These are phyloP conservation scores for Coprinopsis marcescibilis DNA, from an alignment of 768 basidiomycete genomes.

Conservation along the genomic window DNA sequence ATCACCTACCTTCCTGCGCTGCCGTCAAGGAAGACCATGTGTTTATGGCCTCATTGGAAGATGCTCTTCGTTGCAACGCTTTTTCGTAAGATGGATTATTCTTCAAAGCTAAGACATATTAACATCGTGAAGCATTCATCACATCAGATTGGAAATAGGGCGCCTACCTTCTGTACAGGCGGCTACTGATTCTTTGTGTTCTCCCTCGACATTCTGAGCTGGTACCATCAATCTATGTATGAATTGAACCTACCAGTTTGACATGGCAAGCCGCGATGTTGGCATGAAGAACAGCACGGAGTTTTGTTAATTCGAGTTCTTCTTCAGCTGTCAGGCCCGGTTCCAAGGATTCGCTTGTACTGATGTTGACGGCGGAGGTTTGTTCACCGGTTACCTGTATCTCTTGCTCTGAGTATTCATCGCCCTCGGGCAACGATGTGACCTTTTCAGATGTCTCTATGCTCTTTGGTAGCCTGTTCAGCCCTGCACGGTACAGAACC, in stretches of 20 bases:
- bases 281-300: constrained; percentile 69
- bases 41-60: constrained; percentile 72
- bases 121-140: background rate
- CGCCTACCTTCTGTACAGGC: constrained; percentile 70
- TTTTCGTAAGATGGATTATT: constrained; percentile 86
- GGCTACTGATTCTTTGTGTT: constrained; percentile 73
- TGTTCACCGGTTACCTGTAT: background rate
- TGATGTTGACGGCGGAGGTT: background rate
- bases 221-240: constrained; percentile 4
- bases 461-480: constrained; percentile 59
- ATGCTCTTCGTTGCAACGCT: constrained; percentile 83
- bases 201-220: constrained; percentile 40
- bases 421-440: constrained; percentile 6
- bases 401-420: background rate
- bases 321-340: constrained; percentile 12
- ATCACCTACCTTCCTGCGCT: constrained; percentile 71
- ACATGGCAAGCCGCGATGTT: constrained; percentile 86
- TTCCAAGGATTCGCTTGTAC: constrained; percentile 13
- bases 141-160: background rate
- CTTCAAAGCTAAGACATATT: constrained; percentile 52
- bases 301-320: constrained; percentile 7
- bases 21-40: constrained; percentile 80
- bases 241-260: constrained; percentile 53
- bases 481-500: constrained; percentile 59
- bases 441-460: constrained; percentile 13